These are phyloP conservation scores for Psilocybe cyanescens DNA, from an alignment of 768 basidiomycete species.

Conservation along the genomic window DNA sequence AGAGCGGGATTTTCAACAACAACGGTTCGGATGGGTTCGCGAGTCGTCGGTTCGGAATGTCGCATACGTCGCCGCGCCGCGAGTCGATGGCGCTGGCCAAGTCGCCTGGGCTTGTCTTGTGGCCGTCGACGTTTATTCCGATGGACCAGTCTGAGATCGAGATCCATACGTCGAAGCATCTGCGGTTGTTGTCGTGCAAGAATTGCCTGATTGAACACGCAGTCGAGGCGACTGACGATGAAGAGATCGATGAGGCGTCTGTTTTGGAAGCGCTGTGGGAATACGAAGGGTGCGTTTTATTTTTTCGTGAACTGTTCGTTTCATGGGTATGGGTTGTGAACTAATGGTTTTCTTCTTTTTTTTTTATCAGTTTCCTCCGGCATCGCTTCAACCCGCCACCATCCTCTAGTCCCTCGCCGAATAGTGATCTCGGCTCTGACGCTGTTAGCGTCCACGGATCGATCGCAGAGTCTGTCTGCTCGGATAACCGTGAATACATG, in stretches of 20 bases:
- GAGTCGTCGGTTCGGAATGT: conserved; percentile 1
- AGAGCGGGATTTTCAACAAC: background rate
- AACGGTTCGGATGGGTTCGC: background rate
- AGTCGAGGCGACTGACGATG: conserved; percentile 33
- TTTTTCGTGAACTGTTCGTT: background rate
- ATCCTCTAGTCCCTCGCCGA: conserved; percentile 31
- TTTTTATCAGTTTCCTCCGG: conserved; percentile 56
- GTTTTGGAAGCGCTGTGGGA: conserved; percentile 48
- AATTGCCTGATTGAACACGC: conserved; percentile 41
- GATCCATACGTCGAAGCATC: conserved; percentile 68
- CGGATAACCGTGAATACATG: conserved; percentile 33
- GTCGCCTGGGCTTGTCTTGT: conserved; percentile 63
- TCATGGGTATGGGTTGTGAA: too few relatives aligned
- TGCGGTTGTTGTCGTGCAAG: conserved; percentile 48
- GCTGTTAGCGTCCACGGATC: conserved; percentile 25
- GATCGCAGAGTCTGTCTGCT: conserved; percentile 28
- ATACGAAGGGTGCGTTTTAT: conserved; percentile 50
- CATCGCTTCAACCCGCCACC: conserved; percentile 65
- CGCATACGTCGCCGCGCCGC: background rate
- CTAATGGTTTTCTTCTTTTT: too few relatives aligned
- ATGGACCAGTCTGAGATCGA: conserved; percentile 62
- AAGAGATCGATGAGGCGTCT: conserved; percentile 41
- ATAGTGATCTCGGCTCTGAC: conserved; percentile 25
- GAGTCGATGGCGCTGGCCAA: conserved; percentile 34
- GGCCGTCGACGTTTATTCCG: conserved; percentile 61